These are phyloP conservation scores for Wallacemonas sp. DNA, from an alignment of 208 protist species.

Conservation along the genomic window DNA sequence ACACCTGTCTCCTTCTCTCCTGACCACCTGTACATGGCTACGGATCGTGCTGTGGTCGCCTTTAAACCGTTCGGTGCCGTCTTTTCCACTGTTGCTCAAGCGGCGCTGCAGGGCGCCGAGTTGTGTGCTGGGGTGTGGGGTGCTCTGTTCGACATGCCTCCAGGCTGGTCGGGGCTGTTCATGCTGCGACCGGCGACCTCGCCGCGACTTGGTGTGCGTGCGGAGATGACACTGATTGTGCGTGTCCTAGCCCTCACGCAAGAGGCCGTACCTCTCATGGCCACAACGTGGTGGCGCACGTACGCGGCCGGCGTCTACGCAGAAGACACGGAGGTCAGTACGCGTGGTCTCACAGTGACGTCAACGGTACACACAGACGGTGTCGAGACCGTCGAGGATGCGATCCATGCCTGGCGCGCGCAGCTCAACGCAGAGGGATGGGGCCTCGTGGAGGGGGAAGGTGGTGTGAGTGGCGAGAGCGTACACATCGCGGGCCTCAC, in stretches of 20 bases:
- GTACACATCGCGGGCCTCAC: slow-evolving; percentile 22
- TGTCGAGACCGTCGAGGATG: slow-evolving; percentile 31
- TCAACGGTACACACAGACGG: slow-evolving; percentile 19
- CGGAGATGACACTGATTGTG: not conserved
- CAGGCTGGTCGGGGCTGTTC: slow-evolving; percentile 13
- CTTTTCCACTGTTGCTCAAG: no score
- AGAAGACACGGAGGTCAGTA: not conserved
- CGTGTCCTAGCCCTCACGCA: not conserved
- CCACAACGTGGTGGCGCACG: slow-evolving; percentile 23
- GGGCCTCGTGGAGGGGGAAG: slow-evolving; percentile 37
- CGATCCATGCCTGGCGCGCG: slow-evolving; percentile 36
- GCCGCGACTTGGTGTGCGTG: not conserved
- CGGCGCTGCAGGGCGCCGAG: not conserved
- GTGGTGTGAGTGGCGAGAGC: slow-evolving; percentile 23
- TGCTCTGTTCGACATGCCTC: slow-evolving; percentile 4
- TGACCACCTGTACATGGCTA: not conserved
- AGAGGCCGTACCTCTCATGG: slow-evolving; percentile 22
- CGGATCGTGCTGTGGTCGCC: not conserved
- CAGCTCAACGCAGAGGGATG: slow-evolving; percentile 60
- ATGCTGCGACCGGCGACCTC: not conserved
- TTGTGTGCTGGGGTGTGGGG: no score
- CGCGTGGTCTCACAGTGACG: slow-evolving; percentile 14
- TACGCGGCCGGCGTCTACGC: slow-evolving; percentile 21
- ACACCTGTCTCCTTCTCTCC: not conserved
- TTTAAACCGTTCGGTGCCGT: slow-evolving; percentile 2